Evolutionary conservation across 148 eudicot genomes (phyloP).

Genomic region (Rheum nobile): DNA sequence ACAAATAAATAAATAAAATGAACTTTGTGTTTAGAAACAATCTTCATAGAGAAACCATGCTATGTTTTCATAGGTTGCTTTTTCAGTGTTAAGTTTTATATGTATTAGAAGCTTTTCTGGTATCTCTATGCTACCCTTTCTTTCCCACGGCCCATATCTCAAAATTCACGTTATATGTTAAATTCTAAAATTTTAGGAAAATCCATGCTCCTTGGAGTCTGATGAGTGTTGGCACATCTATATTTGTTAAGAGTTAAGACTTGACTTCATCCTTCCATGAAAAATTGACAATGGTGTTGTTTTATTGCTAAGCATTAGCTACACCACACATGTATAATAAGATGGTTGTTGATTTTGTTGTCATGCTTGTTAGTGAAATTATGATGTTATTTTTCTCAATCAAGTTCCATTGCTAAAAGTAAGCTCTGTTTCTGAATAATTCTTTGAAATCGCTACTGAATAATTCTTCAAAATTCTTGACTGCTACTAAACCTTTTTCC

Average conservation of each 20-base stretch:
- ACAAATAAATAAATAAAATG: not conserved
- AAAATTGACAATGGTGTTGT: not conserved
- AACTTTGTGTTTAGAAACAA: not conserved
- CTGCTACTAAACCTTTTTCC: not conserved
- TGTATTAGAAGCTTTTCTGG: not conserved
- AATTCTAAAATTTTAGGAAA: not conserved
- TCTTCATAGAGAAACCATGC: not conserved
- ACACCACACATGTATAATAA: not conserved
- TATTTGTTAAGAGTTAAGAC: not conserved
- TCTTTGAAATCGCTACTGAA: not conserved
- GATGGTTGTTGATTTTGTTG: not conserved
- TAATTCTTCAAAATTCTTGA: not conserved
- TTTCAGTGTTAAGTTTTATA: not conserved
- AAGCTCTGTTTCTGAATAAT: not conserved
- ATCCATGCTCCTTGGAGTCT: not conserved
- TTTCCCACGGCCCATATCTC: not conserved
- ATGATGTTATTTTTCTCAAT: not conserved
- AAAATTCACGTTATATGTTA: not conserved
- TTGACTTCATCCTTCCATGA: not conserved
- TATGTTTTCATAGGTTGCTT: not conserved
- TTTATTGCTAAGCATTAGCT: not conserved
- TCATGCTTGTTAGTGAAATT: not conserved
- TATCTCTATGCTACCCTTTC: not conserved
- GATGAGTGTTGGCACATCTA: not conserved
- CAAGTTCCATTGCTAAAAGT: not conserved